A percentile compares a stretch with the other conserved stretches of the same genome.
phyloP scores from a whole-genome alignment of 495 filamentous ascomycete species.

The Aspergillus haitiensis region DNA sequence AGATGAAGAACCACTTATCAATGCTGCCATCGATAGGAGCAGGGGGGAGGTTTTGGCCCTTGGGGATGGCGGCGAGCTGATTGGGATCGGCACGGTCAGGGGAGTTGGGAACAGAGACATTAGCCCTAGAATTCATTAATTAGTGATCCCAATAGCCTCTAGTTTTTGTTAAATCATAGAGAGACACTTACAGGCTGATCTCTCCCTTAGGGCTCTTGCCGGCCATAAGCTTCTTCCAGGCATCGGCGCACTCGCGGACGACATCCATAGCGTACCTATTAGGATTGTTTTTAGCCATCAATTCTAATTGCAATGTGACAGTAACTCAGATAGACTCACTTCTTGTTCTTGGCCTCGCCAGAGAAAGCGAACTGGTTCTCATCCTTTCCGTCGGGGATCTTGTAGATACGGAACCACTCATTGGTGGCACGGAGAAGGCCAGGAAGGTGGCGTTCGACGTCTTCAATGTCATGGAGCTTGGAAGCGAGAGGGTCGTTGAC shows the following conservation, averaged over 20 bases:
- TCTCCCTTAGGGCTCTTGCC: conserved; percentile 77
- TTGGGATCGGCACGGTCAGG: conserved; percentile 60
- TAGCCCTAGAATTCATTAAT: conserved; percentile 59
- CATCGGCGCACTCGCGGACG: conserved; percentile 91
- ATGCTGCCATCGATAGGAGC: conserved; percentile 94
- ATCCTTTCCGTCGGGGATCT: conserved; percentile 99
- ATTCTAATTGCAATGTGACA: conserved; percentile 22
- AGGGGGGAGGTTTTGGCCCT: conserved; percentile 69
- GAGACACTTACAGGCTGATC: conserved; percentile 74
- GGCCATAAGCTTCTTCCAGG: conserved; percentile 92
- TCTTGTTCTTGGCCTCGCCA: conserved; percentile 99
- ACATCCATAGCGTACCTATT: conserved; percentile 85
- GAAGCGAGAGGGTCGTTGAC: conserved; percentile 93
- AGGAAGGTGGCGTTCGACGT: conserved; percentile 97
- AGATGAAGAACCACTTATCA: conserved; percentile 99
- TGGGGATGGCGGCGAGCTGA: conserved; percentile 70
- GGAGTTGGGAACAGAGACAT: conserved; percentile 71
- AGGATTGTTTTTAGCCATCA: neutral
- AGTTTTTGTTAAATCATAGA: neutral
- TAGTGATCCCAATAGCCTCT: neutral
- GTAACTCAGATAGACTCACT: conserved; percentile 49
- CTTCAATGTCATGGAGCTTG: conserved; percentile 98
- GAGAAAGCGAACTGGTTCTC: conserved; percentile 99
- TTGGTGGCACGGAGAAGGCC: conserved; percentile 96
- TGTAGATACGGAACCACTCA: conserved; percentile 99